Percentiles rank a stretch among this genome's conserved stretches.
Conservation (phyloP, 768 basidiomycete genomes). For the Candolleomyces eurysporus region DNA sequence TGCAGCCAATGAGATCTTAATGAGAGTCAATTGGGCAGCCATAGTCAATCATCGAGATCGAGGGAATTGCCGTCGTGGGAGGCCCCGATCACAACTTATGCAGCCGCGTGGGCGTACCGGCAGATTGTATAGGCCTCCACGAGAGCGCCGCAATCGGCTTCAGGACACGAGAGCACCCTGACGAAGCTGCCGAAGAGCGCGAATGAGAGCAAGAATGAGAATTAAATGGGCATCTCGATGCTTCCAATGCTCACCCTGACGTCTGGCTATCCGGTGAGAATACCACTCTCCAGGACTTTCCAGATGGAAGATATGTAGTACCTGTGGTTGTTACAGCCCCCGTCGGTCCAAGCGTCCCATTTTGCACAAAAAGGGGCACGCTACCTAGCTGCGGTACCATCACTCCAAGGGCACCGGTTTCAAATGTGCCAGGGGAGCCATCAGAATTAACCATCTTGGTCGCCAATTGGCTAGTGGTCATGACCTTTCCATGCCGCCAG, state of each 20-base stretch:
- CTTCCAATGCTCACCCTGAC: constrained; percentile 31
- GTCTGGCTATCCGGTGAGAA: constrained; percentile 30
- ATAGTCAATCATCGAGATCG: too few species aligned
- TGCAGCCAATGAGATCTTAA: too few species aligned
- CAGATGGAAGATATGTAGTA: constrained; percentile 35
- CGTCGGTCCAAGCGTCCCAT: neutral
- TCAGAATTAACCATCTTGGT: constrained; percentile 66
- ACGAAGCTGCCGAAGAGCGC: constrained; percentile 15
- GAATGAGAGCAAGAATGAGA: neutral
- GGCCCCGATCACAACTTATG: too few species aligned
- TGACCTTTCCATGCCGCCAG: constrained; percentile 23
- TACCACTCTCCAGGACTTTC: constrained; percentile 35
- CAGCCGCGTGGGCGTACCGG: neutral
- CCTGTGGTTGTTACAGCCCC: constrained; percentile 22
- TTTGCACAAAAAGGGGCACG: neutral
- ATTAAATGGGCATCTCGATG: neutral
- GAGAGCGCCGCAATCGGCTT: neutral
- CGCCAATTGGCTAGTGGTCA: constrained; percentile 66
- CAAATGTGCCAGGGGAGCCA: constrained; percentile 64
- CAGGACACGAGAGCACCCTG: neutral
- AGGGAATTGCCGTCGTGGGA: too few species aligned
- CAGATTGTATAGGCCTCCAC: neutral
- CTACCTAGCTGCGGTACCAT: constrained; percentile 68
- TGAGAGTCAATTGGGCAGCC: too few species aligned
- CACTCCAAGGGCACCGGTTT: constrained; percentile 58